Percentiles rank a stretch among this genome's conserved stretches.
Evolutionary conservation across 768 basidiomycete species (phyloP).

Genomic region (Arthromyces matolae): DNA sequence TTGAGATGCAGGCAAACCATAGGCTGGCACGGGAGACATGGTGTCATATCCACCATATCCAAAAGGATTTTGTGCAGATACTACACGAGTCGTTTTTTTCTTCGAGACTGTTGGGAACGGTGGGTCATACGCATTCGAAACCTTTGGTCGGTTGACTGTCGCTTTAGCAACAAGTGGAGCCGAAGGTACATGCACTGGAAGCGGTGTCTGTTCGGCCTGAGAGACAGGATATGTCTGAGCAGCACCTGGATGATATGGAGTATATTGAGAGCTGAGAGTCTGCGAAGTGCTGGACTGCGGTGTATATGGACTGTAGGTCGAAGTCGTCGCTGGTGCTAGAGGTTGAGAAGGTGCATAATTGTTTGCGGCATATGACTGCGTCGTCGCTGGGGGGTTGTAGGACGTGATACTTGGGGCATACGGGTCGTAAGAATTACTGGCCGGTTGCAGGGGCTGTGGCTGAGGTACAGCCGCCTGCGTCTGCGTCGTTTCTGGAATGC

Average conservation of each 20-base stretch:
- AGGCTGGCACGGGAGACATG: conserved; percentile 12
- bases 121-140: conserved; percentile 73
- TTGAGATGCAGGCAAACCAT: conserved; percentile 8
- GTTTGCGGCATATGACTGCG: conserved; percentile 18
- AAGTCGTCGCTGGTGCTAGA: background rate
- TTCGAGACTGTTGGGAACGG: conserved; percentile 55
- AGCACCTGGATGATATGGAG: conserved; percentile 13
- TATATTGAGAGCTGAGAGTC: conserved; percentile 16
- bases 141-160: conserved; percentile 57
- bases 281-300: conserved; percentile 17
- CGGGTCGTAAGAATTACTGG: conserved; percentile 26
- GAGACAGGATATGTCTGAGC: conserved; percentile 11
- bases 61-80: conserved; percentile 15
- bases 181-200: conserved; percentile 12
- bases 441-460: conserved; percentile 2
- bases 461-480: conserved; percentile 6
- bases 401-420: conserved; percentile 29
- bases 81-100: conserved; percentile 21
- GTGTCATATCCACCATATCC: conserved; percentile 25
- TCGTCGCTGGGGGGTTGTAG: conserved; percentile 14
- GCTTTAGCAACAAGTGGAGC: conserved; percentile 40
- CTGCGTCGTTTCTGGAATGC: conserved; percentile 9
- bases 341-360: conserved; percentile 7
- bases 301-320: conserved; percentile 15
- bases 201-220: conserved; percentile 3